Evolutionary conservation across 2,329 filamentous ascomycete species (phyloP).

Genomic region (Talaromyces atroroseus): DNA sequence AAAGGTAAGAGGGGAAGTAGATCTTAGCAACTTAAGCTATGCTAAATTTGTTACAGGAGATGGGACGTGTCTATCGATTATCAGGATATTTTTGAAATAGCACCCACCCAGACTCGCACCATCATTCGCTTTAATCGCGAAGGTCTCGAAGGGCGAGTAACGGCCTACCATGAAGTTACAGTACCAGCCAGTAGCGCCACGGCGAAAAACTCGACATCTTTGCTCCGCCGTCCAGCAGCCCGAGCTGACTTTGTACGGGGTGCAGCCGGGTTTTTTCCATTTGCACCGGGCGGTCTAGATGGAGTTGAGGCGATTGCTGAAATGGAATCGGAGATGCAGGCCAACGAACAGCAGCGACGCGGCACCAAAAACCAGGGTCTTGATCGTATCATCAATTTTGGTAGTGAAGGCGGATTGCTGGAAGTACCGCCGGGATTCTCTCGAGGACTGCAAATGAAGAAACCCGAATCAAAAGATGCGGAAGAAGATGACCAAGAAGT

Average conservation of each 20-base stretch:
- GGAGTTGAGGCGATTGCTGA: slow-evolving; percentile 79
- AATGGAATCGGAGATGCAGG: slow-evolving; percentile 65
- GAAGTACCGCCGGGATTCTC: slow-evolving; percentile 76
- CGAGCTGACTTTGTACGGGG: slow-evolving; percentile 89
- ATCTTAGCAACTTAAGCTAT: not conserved
- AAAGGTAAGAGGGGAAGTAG: slow-evolving; percentile 53
- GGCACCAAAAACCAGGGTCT: slow-evolving; percentile 49
- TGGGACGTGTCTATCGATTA: slow-evolving; percentile 82
- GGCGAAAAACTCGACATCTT: slow-evolving; percentile 90
- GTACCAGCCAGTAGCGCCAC: slow-evolving; percentile 83
- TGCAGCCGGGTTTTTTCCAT: slow-evolving; percentile 88
- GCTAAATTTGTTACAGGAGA: slow-evolving; percentile 37
- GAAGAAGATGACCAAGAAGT: slow-evolving; percentile 64
- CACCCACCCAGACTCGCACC: slow-evolving; percentile 89
- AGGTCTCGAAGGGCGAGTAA: slow-evolving; percentile 86
- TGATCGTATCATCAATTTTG: slow-evolving; percentile 81
- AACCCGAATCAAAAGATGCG: slow-evolving; percentile 53
- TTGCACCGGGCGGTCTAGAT: slow-evolving; percentile 84
- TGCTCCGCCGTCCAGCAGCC: slow-evolving; percentile 77
- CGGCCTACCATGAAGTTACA: slow-evolving; percentile 89
- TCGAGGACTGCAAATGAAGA: slow-evolving; percentile 68
- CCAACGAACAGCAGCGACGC: slow-evolving; percentile 42
- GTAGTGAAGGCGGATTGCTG: slow-evolving; percentile 69
- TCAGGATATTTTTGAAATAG: slow-evolving; percentile 77
- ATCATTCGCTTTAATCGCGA: slow-evolving; percentile 87